phyloP scores from a whole-genome alignment of 2,329 filamentous ascomycete species.

The Trichophyton verrucosum region DNA sequence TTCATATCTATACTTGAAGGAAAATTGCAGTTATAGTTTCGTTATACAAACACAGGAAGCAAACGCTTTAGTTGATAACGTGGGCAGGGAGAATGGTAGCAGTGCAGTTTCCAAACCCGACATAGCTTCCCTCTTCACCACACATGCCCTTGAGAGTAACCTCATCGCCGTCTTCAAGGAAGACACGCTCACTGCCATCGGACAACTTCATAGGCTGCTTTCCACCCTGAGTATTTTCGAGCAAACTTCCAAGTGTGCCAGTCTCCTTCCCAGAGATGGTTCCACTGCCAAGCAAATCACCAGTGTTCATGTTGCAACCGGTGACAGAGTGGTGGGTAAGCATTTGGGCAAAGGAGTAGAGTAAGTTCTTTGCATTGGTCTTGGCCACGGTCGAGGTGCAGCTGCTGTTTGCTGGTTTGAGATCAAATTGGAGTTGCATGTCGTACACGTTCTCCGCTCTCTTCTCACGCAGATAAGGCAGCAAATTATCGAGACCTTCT shows the following conservation, averaged over 20 bases:
- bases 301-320: constrained; percentile 60
- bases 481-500: constrained; percentile 39
- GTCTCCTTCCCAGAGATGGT: constrained; percentile 57
- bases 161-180: constrained; percentile 63
- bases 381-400: constrained; percentile 45
- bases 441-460: constrained; percentile 51
- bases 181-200: constrained; percentile 55
- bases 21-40: background rate
- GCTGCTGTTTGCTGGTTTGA: constrained; percentile 33
- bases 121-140: constrained; percentile 52
- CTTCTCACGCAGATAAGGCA: constrained; percentile 54
- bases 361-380: constrained; percentile 52
- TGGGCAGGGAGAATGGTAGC: constrained; percentile 11
- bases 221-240: constrained; percentile 61
- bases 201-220: constrained; percentile 51
- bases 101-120: constrained; percentile 57
- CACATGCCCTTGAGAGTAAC: constrained; percentile 54
- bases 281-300: constrained; percentile 65
- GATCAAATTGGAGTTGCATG: constrained; percentile 55
- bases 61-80: background rate
- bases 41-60: background rate
- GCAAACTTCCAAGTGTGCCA: constrained; percentile 52
- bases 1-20: background rate
- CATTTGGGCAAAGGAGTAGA: constrained; percentile 81
- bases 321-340: constrained; percentile 65